These are phyloP conservation scores for Rubia peregrina DNA, from an alignment of 305 asterid species.

Conservation along the genomic window DNA sequence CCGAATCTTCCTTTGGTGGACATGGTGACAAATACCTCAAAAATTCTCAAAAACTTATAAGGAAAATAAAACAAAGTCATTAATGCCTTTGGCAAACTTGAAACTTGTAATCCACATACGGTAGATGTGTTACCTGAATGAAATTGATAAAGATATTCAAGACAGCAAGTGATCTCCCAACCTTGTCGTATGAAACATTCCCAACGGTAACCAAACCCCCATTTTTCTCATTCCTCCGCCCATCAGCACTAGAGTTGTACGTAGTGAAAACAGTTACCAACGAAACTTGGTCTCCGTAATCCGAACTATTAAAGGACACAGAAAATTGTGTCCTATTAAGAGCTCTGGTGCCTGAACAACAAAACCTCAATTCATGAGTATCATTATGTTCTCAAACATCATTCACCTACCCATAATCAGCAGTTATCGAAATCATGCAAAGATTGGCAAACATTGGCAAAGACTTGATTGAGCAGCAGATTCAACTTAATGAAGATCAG, in stretches of 20 bases:
- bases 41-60: not conserved
- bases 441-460: too few species aligned
- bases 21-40: not conserved
- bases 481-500: not conserved
- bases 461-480: too few species aligned
- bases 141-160: slow-evolving; percentile 8
- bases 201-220: slow-evolving; percentile 58
- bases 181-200: slow-evolving; percentile 30
- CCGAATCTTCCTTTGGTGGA: not conserved
- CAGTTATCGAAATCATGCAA: not conserved
- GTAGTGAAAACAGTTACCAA: slow-evolving; percentile 72
- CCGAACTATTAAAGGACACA: slow-evolving; percentile 20
- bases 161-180: slow-evolving; percentile 4
- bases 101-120: not conserved
- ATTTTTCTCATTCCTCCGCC: slow-evolving; percentile 27
- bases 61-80: not conserved
- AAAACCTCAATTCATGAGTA: slow-evolving; percentile 1
- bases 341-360: slow-evolving; percentile 57
- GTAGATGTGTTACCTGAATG: slow-evolving; percentile 5
- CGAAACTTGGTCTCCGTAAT: slow-evolving; percentile 33
- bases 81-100: not conserved
- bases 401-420: not conserved
- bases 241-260: slow-evolving; percentile 46
- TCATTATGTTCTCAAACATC: not conserved
- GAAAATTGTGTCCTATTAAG: slow-evolving; percentile 49